Conservation (phyloP, 2,329 filamentous ascomycete genomes). For the Neophaeococcomyces aloes region DNA sequence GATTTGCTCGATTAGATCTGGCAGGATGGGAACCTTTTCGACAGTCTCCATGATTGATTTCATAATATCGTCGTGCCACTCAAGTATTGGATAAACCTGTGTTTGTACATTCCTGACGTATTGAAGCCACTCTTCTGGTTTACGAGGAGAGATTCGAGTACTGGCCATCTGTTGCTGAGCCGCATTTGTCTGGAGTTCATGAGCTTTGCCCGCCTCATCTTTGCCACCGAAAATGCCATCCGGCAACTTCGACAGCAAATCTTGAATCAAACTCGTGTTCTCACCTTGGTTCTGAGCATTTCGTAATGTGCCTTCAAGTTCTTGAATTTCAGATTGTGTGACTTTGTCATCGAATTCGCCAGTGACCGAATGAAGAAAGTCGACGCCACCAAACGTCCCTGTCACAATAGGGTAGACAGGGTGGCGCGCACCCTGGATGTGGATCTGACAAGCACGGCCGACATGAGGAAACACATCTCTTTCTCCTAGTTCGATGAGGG, state of each 20-base stretch:
- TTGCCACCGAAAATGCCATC: conserved; percentile 66
- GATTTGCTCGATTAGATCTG: conserved; percentile 73
- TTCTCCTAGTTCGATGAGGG: conserved; percentile 77
- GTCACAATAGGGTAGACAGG: conserved; percentile 74
- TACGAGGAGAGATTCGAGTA: conserved; percentile 60
- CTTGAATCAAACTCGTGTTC: conserved; percentile 65
- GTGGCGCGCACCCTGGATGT: conserved; percentile 54
- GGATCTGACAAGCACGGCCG: conserved; percentile 60
- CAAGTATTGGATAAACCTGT: conserved; percentile 78
- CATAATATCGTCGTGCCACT: conserved; percentile 85
- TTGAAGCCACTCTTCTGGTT: conserved; percentile 74
- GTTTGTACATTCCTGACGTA: conserved; percentile 63
- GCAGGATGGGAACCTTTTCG: conserved; percentile 74
- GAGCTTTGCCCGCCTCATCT: conserved; percentile 63
- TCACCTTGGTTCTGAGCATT: conserved; percentile 44
- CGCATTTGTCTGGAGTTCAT: conserved; percentile 69
- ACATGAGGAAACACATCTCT: conserved; percentile 76
- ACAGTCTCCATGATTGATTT: conserved; percentile 66
- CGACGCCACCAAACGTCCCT: conserved; percentile 87
- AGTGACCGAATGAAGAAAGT: conserved; percentile 82
- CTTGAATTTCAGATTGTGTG: conserved; percentile 80
- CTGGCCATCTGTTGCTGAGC: conserved; percentile 64
- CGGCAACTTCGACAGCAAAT: conserved; percentile 72
- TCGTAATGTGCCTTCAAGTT: conserved; percentile 72
- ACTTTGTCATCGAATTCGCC: conserved; percentile 75